Evolutionary conservation across 2,329 filamentous ascomycete species (phyloP).

Genomic region (Plenodomus lindquistii): DNA sequence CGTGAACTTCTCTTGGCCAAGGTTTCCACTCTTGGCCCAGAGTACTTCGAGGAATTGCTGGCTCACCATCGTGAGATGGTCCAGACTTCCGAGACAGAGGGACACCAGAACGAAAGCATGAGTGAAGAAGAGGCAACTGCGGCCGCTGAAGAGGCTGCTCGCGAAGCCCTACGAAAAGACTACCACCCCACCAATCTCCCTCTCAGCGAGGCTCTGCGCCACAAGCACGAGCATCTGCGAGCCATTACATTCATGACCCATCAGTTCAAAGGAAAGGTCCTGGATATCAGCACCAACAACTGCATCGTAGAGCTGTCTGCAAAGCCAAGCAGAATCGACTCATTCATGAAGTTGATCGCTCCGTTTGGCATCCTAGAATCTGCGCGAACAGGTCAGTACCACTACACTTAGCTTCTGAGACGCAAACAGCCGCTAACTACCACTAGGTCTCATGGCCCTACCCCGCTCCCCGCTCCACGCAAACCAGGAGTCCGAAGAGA

Average conservation of each 20-base stretch:
- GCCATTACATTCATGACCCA: constrained; percentile 96
- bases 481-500: constrained; percentile 71
- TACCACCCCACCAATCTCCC: constrained; percentile 90
- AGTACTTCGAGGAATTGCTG: constrained; percentile 97
- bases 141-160: constrained; percentile 42
- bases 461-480: constrained; percentile 87
- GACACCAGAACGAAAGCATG: constrained; percentile 26
- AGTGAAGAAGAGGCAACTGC: constrained; percentile 38
- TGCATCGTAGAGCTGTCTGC: constrained; percentile 97
- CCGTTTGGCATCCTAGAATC: constrained; percentile 98
- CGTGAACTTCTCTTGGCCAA: constrained; percentile 94
- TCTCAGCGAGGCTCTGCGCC: constrained; percentile 83
- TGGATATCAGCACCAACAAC: constrained; percentile 98
- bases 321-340: constrained; percentile 91
- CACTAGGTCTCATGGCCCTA: constrained; percentile 81
- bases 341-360: constrained; percentile 92
- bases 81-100: constrained; percentile 45
- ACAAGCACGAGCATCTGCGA: constrained; percentile 97
- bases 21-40: constrained; percentile 92
- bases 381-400: constrained; percentile 73
- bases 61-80: constrained; percentile 94
- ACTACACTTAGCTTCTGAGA: constrained; percentile 9
- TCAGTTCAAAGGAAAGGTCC: constrained; percentile 95
- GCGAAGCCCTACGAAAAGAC: constrained; percentile 57
- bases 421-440: constrained; percentile 11